Evolutionary conservation across 2,329 filamentous ascomycete genomes (phyloP).

Genomic region (Magnaporthiopsis rhizophila): DNA sequence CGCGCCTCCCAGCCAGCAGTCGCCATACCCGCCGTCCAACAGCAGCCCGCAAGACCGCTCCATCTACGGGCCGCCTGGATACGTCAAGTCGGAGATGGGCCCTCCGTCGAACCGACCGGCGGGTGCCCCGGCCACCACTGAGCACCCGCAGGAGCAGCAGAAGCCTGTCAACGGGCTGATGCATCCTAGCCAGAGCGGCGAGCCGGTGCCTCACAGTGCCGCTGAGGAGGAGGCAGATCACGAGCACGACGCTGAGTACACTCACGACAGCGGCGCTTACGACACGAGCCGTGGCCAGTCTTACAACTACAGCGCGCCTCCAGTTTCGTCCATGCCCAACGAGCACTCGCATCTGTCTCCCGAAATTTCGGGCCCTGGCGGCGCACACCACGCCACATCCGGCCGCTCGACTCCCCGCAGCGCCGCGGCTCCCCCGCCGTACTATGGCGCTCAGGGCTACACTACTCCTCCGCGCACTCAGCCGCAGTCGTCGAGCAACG

Average conservation of each 20-base stretch:
- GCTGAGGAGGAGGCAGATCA: conserved; percentile 62
- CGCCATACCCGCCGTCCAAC: conserved; percentile 60
- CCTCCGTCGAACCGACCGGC: conserved; percentile 61
- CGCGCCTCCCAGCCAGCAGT: conserved; percentile 58
- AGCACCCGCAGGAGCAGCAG: conserved; percentile 51
- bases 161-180: conserved; percentile 61
- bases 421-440: conserved; percentile 59
- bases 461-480: conserved; percentile 65
- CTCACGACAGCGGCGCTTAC: conserved; percentile 71
- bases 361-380: conserved; percentile 78
- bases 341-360: conserved; percentile 72
- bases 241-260: conserved; percentile 72
- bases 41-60: conserved; percentile 49
- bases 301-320: conserved; percentile 70
- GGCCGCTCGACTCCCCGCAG: conserved; percentile 82
- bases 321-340: conserved; percentile 56
- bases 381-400: conserved; percentile 68
- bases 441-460: conserved; percentile 68
- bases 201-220: conserved; percentile 43
- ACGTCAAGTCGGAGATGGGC: conserved; percentile 83
- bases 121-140: conserved; percentile 42
- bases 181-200: conserved; percentile 42
- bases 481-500: conserved; percentile 62
- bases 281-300: conserved; percentile 57
- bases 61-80: conserved; percentile 62